A percentile compares a stretch with the other conserved stretches of the same genome.
Conservation (phyloP, 139 green algal species). For the Raphidocelis subcapitata region DNA sequence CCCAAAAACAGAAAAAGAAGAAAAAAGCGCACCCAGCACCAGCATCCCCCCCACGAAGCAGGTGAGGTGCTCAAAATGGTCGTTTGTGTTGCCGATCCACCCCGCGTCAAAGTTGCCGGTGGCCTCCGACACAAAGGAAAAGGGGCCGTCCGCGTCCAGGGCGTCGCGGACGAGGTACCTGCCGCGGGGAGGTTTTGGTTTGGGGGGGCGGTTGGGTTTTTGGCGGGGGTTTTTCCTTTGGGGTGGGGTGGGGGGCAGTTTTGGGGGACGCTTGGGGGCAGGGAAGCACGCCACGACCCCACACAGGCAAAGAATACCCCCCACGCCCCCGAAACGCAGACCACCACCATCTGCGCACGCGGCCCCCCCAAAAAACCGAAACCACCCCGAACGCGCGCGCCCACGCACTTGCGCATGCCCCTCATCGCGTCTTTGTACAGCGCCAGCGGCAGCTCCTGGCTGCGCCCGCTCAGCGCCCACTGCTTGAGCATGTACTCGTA, state of each 20-base stretch:
- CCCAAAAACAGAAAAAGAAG: neutral
- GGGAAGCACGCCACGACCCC: no score
- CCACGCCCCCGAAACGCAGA: no score
- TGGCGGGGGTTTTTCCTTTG: no score
- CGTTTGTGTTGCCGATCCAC: neutral
- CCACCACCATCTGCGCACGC: no score
- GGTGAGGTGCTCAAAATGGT: constrained; percentile 80
- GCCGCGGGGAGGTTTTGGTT: no score
- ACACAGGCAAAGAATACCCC: no score
- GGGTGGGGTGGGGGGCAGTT: no score
- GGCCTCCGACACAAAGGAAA: constrained; percentile 58
- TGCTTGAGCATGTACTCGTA: constrained; percentile 86
- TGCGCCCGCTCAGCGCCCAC: constrained; percentile 36
- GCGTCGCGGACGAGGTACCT: constrained; percentile 56
- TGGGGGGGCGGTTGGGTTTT: no score
- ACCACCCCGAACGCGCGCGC: no score
- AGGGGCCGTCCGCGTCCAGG: constrained; percentile 5
- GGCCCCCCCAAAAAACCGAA: no score
- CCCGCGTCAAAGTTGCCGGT: neutral
- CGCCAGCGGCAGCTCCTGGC: constrained; percentile 39
- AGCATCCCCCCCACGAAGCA: constrained; percentile 88
- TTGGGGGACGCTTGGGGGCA: no score
- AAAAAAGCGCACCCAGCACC: constrained; percentile 66
- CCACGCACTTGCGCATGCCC: constrained; percentile 43
- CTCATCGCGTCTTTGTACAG: constrained; percentile 60